These are phyloP conservation scores for Cardamine chenopodiifolia DNA, from an alignment of 345 rosid genomes.

Conservation along the genomic window DNA sequence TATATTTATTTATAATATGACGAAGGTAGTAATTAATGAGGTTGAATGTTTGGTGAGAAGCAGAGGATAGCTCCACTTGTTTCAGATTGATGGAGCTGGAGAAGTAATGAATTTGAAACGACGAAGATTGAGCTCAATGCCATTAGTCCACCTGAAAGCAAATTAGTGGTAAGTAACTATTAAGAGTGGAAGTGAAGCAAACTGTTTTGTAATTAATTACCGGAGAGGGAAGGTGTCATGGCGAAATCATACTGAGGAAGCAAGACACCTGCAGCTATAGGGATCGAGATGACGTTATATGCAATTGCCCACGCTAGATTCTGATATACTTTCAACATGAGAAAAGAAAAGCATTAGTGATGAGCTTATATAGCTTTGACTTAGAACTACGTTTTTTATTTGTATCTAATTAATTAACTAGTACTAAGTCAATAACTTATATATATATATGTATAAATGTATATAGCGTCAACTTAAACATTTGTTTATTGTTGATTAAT, in stretches of 20 bases:
- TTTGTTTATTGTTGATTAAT: constrained; percentile 9
- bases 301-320: constrained; percentile 89
- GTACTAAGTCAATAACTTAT: constrained; percentile 15
- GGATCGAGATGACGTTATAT: constrained; percentile 77
- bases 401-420: constrained; percentile 7
- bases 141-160: constrained; percentile 80
- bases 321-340: constrained; percentile 84
- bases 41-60: constrained; percentile 9
- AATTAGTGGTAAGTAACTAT: not conserved
- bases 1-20: constrained; percentile 1
- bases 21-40: not conserved
- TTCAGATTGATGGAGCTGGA: constrained; percentile 58
- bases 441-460: no score
- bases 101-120: constrained; percentile 82
- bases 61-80: constrained; percentile 21
- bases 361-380: not conserved
- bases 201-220: constrained; percentile 35
- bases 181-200: not conserved
- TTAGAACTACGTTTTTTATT: not conserved
- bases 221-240: constrained; percentile 94
- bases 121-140: constrained; percentile 89
- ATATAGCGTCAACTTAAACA: not conserved
- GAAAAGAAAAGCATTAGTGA: not conserved
- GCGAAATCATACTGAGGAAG: constrained; percentile 86
- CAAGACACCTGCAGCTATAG: constrained; percentile 84